Conservation (phyloP, 805 yeast species). For the Saccharomycopsis sp. region DNA sequence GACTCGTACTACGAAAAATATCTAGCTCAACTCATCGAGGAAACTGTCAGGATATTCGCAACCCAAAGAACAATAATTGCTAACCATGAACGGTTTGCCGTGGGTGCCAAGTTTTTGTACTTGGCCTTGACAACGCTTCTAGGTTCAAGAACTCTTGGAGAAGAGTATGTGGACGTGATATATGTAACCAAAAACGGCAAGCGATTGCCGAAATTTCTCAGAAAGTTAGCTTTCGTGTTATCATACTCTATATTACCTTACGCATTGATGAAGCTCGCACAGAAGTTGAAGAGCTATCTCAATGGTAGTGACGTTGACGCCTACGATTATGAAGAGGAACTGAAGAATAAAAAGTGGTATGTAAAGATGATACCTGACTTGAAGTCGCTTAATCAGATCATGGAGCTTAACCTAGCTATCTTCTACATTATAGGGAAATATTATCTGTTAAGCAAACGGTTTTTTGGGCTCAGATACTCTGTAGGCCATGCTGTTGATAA, state of each 20-base stretch:
- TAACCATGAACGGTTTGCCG: conserved; percentile 54
- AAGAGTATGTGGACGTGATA: conserved; percentile 81
- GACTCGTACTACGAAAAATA: conserved; percentile 65
- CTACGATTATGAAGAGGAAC: conserved; percentile 16
- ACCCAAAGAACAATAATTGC: conserved; percentile 58
- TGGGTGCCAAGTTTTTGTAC: conserved; percentile 54
- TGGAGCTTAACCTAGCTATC: conserved; percentile 68
- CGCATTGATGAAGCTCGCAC: conserved; percentile 28
- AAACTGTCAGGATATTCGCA: conserved; percentile 46
- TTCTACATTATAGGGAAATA: conserved; percentile 82
- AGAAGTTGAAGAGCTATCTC: conserved; percentile 10
- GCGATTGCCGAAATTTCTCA: conserved; percentile 38
- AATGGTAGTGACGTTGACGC: conserved; percentile 5
- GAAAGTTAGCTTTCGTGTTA: conserved; percentile 52
- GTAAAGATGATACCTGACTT: conserved; percentile 6
- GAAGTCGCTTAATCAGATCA: conserved; percentile 36
- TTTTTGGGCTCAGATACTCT: conserved; percentile 76
- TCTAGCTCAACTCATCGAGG: conserved; percentile 48
- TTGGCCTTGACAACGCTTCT: conserved; percentile 66
- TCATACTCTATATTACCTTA: conserved; percentile 63
- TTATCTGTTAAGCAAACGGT: conserved; percentile 68
- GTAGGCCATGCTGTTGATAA: conserved; percentile 53
- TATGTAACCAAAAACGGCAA: conserved; percentile 53
- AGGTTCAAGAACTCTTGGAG: conserved; percentile 84
- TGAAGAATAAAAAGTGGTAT: conserved; percentile 14